These are phyloP conservation scores for Crithidia mellificae DNA, from an alignment of 208 protist species.

Conservation along the genomic window DNA sequence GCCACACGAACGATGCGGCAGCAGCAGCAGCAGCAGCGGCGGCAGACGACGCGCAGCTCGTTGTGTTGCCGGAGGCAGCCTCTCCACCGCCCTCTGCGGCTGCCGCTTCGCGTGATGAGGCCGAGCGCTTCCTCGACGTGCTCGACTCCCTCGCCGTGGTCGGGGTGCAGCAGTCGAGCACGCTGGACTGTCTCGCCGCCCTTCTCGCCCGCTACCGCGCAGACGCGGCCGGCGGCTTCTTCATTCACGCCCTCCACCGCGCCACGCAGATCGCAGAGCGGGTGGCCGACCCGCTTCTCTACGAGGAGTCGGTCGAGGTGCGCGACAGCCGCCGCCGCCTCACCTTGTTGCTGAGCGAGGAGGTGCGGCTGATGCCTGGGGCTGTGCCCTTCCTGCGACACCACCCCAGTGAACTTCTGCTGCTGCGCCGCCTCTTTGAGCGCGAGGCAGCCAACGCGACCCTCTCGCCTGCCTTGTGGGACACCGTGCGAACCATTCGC, in stretches of 20 bases:
- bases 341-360: constrained; percentile 18
- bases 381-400: constrained; percentile 23
- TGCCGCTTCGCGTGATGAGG: background rate
- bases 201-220: constrained; percentile 16
- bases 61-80: background rate
- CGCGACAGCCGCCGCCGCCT: constrained; percentile 24
- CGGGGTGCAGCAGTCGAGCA: constrained; percentile 23
- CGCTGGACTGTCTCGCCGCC: constrained; percentile 14
- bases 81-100: background rate
- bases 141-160: constrained; percentile 31
- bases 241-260: constrained; percentile 62
- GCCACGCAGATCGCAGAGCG: constrained; percentile 26
- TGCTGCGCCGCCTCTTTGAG: constrained; percentile 73
- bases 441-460: constrained; percentile 33
- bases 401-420: constrained; percentile 53
- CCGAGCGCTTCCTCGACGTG: constrained; percentile 25
- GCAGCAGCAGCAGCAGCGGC: no score
- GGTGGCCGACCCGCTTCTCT: constrained; percentile 29
- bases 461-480: constrained; percentile 64
- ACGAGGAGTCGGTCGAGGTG: constrained; percentile 29
- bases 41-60: no score
- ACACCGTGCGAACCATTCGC: constrained; percentile 57
- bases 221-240: constrained; percentile 10
- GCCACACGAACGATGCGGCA: background rate
- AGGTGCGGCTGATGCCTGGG: constrained; percentile 14